Percentiles rank a stretch among this genome's conserved stretches.
These are phyloP conservation scores for Aureobasidium sp. DNA, from an alignment of 2,329 filamentous ascomycete genomes.

Conservation along the genomic window DNA sequence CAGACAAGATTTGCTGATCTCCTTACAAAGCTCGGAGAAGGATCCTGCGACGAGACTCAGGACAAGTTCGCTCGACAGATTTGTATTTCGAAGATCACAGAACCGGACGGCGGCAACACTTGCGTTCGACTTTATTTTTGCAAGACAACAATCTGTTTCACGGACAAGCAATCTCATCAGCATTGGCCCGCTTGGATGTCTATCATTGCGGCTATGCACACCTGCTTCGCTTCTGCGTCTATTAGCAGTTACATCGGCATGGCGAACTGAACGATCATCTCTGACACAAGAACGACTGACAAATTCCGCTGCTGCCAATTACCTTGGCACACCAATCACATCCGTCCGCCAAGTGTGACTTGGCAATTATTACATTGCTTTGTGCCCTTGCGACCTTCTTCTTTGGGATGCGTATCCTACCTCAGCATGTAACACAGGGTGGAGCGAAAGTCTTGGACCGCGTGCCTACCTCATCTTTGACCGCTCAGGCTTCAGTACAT, in stretches of 20 bases:
- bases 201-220: slow-evolving; percentile 8
- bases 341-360: neutral
- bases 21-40: neutral
- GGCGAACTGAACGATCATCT: neutral
- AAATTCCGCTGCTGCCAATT: neutral
- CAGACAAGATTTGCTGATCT: neutral
- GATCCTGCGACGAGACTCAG: neutral
- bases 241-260: slow-evolving; percentile 5
- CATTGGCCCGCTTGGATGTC: neutral
- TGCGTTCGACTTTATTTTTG: neutral
- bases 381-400: slow-evolving; percentile 5
- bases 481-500: neutral
- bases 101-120: neutral
- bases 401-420: slow-evolving; percentile 6
- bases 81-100: neutral
- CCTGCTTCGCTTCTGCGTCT: slow-evolving; percentile 1
- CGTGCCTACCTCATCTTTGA: neutral
- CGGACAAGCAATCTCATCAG: neutral
- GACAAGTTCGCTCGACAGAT: neutral
- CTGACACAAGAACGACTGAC: neutral
- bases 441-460: neutral
- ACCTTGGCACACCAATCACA: slow-evolving; percentile 6
- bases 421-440: slow-evolving; percentile 4
- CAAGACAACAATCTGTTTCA: neutral
- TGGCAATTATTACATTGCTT: neutral